Base-by-base conservation (phyloP, 805 yeast genomes). In the Starmerella gropengiesseri region DNA sequence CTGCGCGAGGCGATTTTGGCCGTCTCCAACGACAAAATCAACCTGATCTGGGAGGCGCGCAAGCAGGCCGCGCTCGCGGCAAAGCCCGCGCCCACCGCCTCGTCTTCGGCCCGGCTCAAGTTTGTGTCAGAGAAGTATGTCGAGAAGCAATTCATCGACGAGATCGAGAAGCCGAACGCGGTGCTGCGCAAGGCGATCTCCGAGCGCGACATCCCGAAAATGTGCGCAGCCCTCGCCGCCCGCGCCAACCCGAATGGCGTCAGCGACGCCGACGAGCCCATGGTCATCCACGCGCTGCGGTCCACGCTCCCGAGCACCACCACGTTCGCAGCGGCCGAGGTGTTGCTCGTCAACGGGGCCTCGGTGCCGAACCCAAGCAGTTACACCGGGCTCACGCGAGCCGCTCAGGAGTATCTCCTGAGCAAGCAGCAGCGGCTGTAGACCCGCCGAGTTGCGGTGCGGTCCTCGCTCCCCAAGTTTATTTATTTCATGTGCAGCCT, bases 91-190 rank as follows among this genome's bases (percentile, higher is more conserved):
- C 70, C 4, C 42, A 57, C 9, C 55, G 47, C 72, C 1, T 38
- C 68, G 0, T 65, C 70, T 43, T 69, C 65, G 12, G 69, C 68
- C 27, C 65, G 94, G 37, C 62, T 73, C 25, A 58, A 59, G n/a
- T 85, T 70, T 55, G 78, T 84, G 36, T 69, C 69, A 7, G 66
- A 70, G 31, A 87, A 87, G 60, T 87, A 87, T 56, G 66, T 68
- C 20, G 62, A 60, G 4, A 74, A 73, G 58, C 64, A 60, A 31
- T 86, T 60, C 54, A 63, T 71, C 11, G 49, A 35, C 6, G 53
- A 55, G 29, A 46, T 60, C 19, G 61, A 56, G 29, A 52, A 62
- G 31, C 65, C 67, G 6, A 60, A 59, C 35, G 48, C 58, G 7
- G 55, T 50, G 16, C 51, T 66, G 33, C 54, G 66, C 6, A 48